Evolutionary conservation across 371 early-diverging fungal species (phyloP).

Genomic region (Mucor indicus): DNA sequence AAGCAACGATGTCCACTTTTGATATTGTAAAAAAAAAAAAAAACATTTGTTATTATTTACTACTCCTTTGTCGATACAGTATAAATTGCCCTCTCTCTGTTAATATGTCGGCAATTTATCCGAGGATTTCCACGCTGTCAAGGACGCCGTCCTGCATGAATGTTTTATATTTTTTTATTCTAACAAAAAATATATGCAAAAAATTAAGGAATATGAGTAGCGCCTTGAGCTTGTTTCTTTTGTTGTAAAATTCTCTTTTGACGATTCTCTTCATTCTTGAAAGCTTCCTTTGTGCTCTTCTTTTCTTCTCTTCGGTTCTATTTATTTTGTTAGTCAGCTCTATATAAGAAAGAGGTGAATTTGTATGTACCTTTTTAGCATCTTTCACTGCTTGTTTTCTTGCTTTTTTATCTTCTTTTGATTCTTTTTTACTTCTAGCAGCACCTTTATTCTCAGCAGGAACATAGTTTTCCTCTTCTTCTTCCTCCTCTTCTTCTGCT

Average conservation of each 20-base stretch:
- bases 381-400: slow-evolving; percentile 85
- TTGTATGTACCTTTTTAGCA: slow-evolving; percentile 56
- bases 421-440: slow-evolving; percentile 72
- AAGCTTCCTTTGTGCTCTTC: slow-evolving; percentile 71
- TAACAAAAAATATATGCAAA: background rate
- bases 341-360: no score
- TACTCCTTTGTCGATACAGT: no score
- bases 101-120: no score
- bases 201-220: slow-evolving; percentile 40
- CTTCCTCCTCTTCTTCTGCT: slow-evolving; percentile 24
- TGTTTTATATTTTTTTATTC: no score
- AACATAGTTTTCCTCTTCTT: slow-evolving; percentile 48
- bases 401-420: slow-evolving; percentile 84
- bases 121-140: no score
- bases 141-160: no score
- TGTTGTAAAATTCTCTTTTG: slow-evolving; percentile 53
- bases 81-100: background rate
- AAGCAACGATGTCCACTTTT: no score
- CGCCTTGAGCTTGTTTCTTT: slow-evolving; percentile 46
- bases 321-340: slow-evolving; percentile 1
- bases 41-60: background rate
- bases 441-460: slow-evolving; percentile 48
- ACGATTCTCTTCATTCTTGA: slow-evolving; percentile 62
- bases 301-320: slow-evolving; percentile 69
- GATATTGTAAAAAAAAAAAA: background rate